Conservation (phyloP, 1,284 basidiomycete genomes). For the Takashimella koratensis region DNA sequence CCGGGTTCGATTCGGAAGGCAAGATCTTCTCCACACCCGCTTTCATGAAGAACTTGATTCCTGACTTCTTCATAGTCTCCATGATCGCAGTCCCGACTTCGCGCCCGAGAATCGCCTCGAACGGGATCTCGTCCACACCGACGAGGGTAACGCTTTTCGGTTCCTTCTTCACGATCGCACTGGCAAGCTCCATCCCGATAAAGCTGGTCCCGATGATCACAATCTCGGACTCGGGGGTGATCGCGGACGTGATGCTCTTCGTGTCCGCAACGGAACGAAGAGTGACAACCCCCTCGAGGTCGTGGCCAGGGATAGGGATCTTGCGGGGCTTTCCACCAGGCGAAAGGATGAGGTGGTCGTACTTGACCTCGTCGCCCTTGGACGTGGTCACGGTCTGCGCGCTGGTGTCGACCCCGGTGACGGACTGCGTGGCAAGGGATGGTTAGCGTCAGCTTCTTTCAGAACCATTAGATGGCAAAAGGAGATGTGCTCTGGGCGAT, state of each 20-base stretch:
- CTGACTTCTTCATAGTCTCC: conserved; percentile 72
- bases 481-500: conserved; percentile 2
- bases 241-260: conserved; percentile 63
- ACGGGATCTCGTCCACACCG: conserved; percentile 79
- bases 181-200: conserved; percentile 89
- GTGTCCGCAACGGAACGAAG: conserved; percentile 70
- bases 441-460: not conserved
- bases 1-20: conserved; percentile 50
- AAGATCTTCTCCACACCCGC: conserved; percentile 71
- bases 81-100: conserved; percentile 72
- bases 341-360: conserved; percentile 70
- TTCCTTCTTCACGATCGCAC: conserved; percentile 68
- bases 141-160: conserved; percentile 65
- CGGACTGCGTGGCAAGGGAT: conserved; percentile 57
- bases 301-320: conserved; percentile 72
- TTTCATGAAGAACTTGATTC: conserved; percentile 77
- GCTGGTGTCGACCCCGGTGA: conserved; percentile 63
- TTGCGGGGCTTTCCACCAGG: conserved; percentile 60
- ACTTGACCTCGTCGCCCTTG: conserved; percentile 58
- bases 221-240: conserved; percentile 64
- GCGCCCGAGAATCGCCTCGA: conserved; percentile 74
- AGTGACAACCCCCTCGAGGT: conserved; percentile 74
- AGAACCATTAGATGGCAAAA: too few species aligned
- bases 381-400: conserved; percentile 62
- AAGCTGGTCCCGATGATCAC: conserved; percentile 88